Evolutionary conservation across 139 green algal genomes (phyloP).

Genomic region (Chlorella sp.): DNA sequence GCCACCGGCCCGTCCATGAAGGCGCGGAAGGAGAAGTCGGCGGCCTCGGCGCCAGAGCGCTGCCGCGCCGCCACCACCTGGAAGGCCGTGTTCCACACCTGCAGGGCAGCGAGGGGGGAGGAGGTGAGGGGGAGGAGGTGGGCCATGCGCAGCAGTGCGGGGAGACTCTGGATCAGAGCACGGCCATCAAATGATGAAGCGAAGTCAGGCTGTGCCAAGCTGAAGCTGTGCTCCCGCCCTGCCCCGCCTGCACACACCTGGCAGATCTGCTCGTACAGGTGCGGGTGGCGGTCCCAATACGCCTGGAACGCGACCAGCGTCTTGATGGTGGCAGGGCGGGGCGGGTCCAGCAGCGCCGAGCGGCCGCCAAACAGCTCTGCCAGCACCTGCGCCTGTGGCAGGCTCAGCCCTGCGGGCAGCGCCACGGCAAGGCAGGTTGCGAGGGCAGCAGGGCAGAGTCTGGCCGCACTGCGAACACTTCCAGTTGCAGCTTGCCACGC

Average conservation of each 20-base stretch:
- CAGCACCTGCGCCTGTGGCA: conserved; percentile 54
- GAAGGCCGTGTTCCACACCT: conserved; percentile 61
- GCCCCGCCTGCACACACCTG: conserved; percentile 34
- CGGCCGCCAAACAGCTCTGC: conserved; percentile 56
- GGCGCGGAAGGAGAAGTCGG: conserved; percentile 54
- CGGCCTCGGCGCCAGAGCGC: background rate
- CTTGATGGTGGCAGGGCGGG: conserved; percentile 52
- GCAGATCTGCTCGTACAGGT: conserved; percentile 62
- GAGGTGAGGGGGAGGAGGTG: too few relatives aligned
- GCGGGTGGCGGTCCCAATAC: conserved; percentile 37
- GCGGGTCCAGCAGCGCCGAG: conserved; percentile 52
- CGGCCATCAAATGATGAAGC: too few relatives aligned
- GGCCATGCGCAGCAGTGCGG: too few relatives aligned
- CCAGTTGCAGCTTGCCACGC: too few relatives aligned
- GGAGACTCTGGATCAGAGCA: too few relatives aligned
- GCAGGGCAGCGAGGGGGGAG: background rate
- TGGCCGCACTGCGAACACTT: too few relatives aligned
- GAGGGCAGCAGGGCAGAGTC: too few relatives aligned
- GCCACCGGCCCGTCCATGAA: conserved; percentile 71
- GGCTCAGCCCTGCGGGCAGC: conserved; percentile 35
- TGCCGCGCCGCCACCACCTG: conserved; percentile 31
- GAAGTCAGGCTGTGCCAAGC: too few relatives aligned
- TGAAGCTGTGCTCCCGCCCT: too few relatives aligned
- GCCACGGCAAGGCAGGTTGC: background rate
- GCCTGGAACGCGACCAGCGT: conserved; percentile 64